Evolutionary conservation across 371 early-diverging fungal genomes (phyloP), one percentile per base, ranked within the genome.

Genomic region (Syncephalastrum contaminatum): DNA sequence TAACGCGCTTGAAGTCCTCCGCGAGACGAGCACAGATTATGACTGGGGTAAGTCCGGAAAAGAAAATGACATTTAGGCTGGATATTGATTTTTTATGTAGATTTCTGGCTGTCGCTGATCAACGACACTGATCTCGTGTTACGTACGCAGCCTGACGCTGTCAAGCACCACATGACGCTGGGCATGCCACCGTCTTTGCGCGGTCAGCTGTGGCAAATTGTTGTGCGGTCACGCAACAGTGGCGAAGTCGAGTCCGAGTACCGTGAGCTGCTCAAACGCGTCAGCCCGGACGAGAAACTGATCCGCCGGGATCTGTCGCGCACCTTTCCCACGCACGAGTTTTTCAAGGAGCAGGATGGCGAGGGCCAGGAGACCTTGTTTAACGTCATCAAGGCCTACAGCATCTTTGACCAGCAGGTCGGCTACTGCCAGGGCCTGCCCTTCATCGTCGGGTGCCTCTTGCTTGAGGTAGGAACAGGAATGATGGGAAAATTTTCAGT

Each of bases 391-490:
- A 94, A 92, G 51, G 95, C 95, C 1, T 98, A 96, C 59, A 86
- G 92, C 22, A 58, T 94, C 20, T 95, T 89, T 60, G 97, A 98
- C 71, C 67, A 83, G 4, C 90, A 94, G 56, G 89, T 97, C n/a
- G 98, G 98, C 3, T 93, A 98, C 70, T 96, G 96, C 68, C 97
- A 98, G 76, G 97, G 97, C 6, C 73, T 97, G 21, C 85, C 93
- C 14, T 96, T 96, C 69, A 67, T 98, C 21, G 94, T 89, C 1
- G 97, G 93, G 0, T 87, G 91, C 10, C 56, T 98, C 53, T 70
- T 98, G 57, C 72, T 93, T 56, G 90, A 95, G 67, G 90, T 88
- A 25, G 7, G 5, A 81, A 70, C 75, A 62, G 16, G 41, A 36
- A 42, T 3, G 15, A 22, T 4, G 30, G 36, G n/a, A 51, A 15